phyloP scores from a whole-genome alignment of 352 stramenopile genomes.

The Aphanomyces cochlioides region DNA sequence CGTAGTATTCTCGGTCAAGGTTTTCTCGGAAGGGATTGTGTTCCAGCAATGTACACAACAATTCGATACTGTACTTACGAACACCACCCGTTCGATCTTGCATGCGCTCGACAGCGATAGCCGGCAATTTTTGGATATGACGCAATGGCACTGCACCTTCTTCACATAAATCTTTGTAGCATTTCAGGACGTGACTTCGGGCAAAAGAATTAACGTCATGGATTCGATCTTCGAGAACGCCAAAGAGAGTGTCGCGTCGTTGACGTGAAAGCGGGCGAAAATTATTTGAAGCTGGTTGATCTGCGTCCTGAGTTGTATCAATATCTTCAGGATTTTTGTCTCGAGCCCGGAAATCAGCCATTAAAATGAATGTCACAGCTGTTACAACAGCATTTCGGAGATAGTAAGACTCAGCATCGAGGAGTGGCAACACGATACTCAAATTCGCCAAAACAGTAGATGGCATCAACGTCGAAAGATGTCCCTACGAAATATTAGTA shows the following conservation, averaged over 20 bases:
- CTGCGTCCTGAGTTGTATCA: slow-evolving; percentile 32
- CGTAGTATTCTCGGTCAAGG: slow-evolving; percentile 80
- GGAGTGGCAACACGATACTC: slow-evolving; percentile 66
- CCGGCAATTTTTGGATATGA: slow-evolving; percentile 51
- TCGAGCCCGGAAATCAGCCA: slow-evolving; percentile 6
- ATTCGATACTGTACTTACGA: slow-evolving; percentile 76
- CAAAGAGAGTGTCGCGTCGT: slow-evolving; percentile 74
- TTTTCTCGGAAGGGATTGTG: slow-evolving; percentile 94
- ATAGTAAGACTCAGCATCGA: slow-evolving; percentile 75
- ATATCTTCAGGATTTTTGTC: slow-evolving; percentile 3
- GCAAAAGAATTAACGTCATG: slow-evolving; percentile 93
- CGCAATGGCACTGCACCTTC: slow-evolving; percentile 78
- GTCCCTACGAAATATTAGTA: background rate
- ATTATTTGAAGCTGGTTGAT: slow-evolving; percentile 34
- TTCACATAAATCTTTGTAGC: slow-evolving; percentile 83
- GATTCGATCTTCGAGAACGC: slow-evolving; percentile 85
- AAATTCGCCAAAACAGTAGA: slow-evolving; percentile 71
- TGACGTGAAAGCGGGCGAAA: slow-evolving; percentile 52
- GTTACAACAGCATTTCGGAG: slow-evolving; percentile 68
- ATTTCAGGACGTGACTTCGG: slow-evolving; percentile 87
- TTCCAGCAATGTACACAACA: slow-evolving; percentile 88
- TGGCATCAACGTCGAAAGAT: slow-evolving; percentile 55
- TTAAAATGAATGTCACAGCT: slow-evolving; percentile 68
- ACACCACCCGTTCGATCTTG: slow-evolving; percentile 93
- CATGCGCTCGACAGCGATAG: slow-evolving; percentile 80